Percentiles rank a stretch among this genome's conserved stretches.
These are phyloP conservation scores for Thelephora terrestris DNA, from an alignment of 1,284 basidiomycete species.

Conservation along the genomic window DNA sequence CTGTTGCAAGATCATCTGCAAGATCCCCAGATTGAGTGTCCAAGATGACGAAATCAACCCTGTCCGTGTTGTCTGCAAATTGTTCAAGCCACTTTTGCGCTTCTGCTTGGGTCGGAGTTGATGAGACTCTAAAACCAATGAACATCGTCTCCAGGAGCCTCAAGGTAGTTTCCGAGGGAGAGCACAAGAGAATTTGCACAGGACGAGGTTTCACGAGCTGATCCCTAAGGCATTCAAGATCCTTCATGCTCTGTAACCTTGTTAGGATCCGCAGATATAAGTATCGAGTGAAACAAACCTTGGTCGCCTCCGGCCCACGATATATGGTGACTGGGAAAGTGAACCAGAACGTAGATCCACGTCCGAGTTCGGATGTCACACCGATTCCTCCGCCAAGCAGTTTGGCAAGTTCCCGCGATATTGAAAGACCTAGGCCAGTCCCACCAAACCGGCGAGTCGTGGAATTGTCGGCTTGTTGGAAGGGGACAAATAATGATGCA, in stretches of 20 bases:
- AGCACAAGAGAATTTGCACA: constrained; percentile 44
- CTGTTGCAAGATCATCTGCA: constrained; percentile 41
- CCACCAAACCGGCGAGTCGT: constrained; percentile 64
- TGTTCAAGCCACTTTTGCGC: constrained; percentile 21
- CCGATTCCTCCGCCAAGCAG: constrained; percentile 66
- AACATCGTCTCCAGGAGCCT: constrained; percentile 48
- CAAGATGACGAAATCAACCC: constrained; percentile 48
- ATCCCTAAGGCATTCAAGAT: constrained; percentile 35
- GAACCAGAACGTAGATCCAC: constrained; percentile 62
- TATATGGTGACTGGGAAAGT: constrained; percentile 53
- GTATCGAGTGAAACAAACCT: constrained; percentile 22
- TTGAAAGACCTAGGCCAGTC: constrained; percentile 61
- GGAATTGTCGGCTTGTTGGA: constrained; percentile 67
- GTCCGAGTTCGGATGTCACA: constrained; percentile 49
- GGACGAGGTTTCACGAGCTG: constrained; percentile 35
- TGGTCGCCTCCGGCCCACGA: constrained; percentile 41
- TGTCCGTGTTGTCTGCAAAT: constrained; percentile 26
- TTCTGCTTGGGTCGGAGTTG: constrained; percentile 34
- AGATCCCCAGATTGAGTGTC: constrained; percentile 53
- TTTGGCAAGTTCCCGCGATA: constrained; percentile 60
- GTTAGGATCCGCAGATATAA: background rate
- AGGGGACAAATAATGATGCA: constrained; percentile 47
- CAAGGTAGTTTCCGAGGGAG: constrained; percentile 45
- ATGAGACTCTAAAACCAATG: constrained; percentile 37
- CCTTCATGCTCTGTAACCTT: constrained; percentile 27